Conservation (phyloP, 2,329 filamentous ascomycete genomes). For the Fusarium tanahbumbuense region DNA sequence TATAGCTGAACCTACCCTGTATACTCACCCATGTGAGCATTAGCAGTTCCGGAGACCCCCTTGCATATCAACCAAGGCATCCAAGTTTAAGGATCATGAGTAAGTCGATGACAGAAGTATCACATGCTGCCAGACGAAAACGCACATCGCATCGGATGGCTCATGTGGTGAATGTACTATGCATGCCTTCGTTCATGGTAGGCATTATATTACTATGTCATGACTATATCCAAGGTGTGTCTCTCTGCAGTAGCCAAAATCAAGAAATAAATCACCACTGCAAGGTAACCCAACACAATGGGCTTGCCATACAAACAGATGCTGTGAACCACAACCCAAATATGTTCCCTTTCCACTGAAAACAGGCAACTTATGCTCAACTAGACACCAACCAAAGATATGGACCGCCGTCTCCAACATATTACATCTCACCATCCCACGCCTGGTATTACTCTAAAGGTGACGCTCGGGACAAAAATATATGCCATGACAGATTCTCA, state of each 20-base stretch:
- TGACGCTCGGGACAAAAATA: conserved; percentile 18
- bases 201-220: conserved; percentile 40
- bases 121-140: neutral
- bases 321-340: neutral
- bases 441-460: conserved; percentile 24
- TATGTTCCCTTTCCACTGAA: neutral
- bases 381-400: neutral
- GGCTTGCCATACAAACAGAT: conserved; percentile 7
- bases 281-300: conserved; percentile 1
- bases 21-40: neutral
- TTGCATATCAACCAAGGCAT: neutral
- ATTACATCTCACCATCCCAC: conserved; percentile 17
- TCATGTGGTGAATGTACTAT: neutral
- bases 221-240: conserved; percentile 36
- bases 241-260: conserved; percentile 23
- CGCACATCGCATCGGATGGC: neutral
- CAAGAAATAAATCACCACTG: conserved; percentile 10
- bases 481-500: conserved; percentile 15
- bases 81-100: neutral
- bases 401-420: neutral
- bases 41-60: neutral
- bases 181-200: conserved; percentile 9
- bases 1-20: conserved; percentile 5
- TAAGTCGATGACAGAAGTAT: neutral
- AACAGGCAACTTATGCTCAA: neutral